phyloP scores from a whole-genome alignment of 257 asterid genomes.

The Solanum chiquidenum region DNA sequence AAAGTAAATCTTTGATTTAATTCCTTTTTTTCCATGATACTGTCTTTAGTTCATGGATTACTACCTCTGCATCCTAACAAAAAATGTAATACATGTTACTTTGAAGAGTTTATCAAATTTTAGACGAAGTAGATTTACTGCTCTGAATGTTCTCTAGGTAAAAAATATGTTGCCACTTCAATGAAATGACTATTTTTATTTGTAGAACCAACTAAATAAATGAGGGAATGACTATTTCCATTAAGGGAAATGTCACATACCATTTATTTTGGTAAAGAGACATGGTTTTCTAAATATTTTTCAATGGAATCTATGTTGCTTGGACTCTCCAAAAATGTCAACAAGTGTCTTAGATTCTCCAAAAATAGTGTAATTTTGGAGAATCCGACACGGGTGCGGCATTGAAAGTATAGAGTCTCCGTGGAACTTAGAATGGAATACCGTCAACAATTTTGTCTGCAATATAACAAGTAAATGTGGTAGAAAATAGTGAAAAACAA shows the following conservation, averaged over 20 bases:
- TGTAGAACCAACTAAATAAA: not conserved
- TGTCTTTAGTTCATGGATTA: not conserved
- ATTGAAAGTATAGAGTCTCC: too few species aligned
- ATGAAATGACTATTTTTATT: not conserved
- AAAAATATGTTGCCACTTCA: not conserved
- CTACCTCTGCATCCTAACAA: not conserved
- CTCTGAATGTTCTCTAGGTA: not conserved
- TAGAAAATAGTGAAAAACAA: too few species aligned
- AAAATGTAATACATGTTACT: not conserved
- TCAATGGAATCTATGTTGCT: not conserved
- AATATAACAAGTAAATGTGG: too few species aligned
- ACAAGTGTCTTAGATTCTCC: too few species aligned
- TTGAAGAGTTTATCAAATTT: not conserved
- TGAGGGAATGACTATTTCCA: too few species aligned
- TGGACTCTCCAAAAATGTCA: too few species aligned
- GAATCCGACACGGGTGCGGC: too few species aligned
- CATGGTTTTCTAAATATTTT: not conserved
- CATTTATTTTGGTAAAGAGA: not conserved
- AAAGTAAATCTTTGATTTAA: constrained; percentile 34
- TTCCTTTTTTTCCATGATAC: not conserved
- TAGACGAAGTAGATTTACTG: not conserved
- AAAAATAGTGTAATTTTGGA: too few species aligned
- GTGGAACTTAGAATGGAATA: too few species aligned
- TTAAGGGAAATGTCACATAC: not conserved
- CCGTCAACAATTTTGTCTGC: too few species aligned